phyloP scores from a whole-genome alignment of 148 eudicot species.

The Dysphania ambrosioides region DNA sequence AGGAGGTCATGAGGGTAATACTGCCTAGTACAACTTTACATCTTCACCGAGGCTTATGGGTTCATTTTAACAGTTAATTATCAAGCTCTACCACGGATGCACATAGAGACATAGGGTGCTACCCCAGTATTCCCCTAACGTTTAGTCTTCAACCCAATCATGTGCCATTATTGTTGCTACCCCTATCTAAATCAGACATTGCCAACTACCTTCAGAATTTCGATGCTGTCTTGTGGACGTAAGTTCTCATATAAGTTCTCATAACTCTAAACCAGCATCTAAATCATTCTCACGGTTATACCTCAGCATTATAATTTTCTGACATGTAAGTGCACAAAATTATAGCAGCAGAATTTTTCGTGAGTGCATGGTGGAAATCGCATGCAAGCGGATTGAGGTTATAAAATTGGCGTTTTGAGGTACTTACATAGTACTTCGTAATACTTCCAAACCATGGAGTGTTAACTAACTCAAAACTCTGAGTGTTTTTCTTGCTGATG shows the following conservation, averaged over 20 bases:
- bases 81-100: neutral
- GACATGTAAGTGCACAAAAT: neutral
- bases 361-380: neutral
- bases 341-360: neutral
- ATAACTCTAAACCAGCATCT: no score
- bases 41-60: no score
- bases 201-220: no score
- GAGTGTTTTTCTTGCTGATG: neutral
- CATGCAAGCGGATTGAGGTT: neutral
- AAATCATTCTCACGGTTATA: no score
- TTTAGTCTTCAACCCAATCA: neutral
- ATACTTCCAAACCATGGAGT: no score
- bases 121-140: neutral
- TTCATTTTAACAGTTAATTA: neutral
- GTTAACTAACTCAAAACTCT: neutral
- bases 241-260: no score
- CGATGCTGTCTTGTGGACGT: no score
- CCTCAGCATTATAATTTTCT: no score
- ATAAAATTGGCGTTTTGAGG: no score
- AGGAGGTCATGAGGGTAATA: neutral
- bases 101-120: no score
- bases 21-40: neutral
- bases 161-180: neutral
- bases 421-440: no score
- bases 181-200: neutral